Evolutionary conservation across 495 filamentous ascomycete species (phyloP).

Genomic region (Evansstolkia leycettana): DNA sequence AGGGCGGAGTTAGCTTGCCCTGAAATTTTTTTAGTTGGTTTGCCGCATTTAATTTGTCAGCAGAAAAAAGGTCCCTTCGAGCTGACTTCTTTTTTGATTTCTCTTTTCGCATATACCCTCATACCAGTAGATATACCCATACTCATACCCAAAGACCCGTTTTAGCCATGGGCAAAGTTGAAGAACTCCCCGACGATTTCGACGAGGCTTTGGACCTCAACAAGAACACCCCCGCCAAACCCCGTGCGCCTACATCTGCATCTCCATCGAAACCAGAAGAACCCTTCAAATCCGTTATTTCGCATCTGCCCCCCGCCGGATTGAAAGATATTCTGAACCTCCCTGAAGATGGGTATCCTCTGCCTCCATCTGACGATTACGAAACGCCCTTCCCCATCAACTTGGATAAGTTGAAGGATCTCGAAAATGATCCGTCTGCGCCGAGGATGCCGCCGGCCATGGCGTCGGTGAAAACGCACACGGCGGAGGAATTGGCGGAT

Average conservation of each 20-base stretch:
- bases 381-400: slow-evolving; percentile 33
- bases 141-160: no score
- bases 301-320: neutral
- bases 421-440: slow-evolving; percentile 18
- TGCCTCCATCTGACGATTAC: slow-evolving; percentile 22
- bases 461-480: slow-evolving; percentile 46
- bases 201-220: slow-evolving; percentile 33
- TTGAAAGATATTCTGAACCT: neutral
- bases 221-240: slow-evolving; percentile 8
- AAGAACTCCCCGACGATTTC: slow-evolving; percentile 40
- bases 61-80: no score
- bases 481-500: slow-evolving; percentile 55
- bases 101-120: no score
- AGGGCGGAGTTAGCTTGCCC: no score
- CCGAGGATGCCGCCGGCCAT: slow-evolving; percentile 18
- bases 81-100: no score
- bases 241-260: neutral
- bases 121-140: no score
- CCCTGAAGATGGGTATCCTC: slow-evolving; percentile 4
- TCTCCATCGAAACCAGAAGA: slow-evolving; percentile 1
- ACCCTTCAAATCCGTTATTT: neutral
- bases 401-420: slow-evolving; percentile 22
- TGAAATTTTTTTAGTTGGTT: no score
- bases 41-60: no score
- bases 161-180: slow-evolving; percentile 34